phyloP scores from a whole-genome alignment of 176 grass and related monocot species.

The Oropetium thomaeum region DNA sequence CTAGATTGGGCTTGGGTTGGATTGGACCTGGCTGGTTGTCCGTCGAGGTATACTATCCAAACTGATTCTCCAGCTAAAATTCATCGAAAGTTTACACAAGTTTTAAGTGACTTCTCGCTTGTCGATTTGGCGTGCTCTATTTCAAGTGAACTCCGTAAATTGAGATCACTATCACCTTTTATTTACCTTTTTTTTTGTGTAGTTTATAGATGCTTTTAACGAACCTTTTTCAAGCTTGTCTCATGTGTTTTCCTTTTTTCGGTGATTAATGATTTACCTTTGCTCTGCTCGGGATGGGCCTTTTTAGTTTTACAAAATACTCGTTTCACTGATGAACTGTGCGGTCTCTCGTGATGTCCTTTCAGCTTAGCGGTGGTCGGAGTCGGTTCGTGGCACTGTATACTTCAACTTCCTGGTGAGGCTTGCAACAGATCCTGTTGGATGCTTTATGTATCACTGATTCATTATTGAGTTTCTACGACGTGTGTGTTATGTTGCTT shows the following conservation, averaged over 20 bases:
- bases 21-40: background rate
- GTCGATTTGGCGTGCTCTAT: background rate
- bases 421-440: background rate
- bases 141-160: background rate
- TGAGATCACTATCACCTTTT: background rate
- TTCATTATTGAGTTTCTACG: background rate
- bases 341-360: background rate
- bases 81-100: background rate
- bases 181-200: background rate
- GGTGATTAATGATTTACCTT: slow-evolving; percentile 13
- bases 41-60: background rate
- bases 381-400: background rate
- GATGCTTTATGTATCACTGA: background rate
- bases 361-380: background rate
- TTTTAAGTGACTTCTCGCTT: background rate
- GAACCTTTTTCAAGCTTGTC: background rate
- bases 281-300: background rate
- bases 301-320: background rate
- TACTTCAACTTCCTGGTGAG: background rate
- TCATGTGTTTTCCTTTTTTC: background rate
- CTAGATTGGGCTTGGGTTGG: background rate
- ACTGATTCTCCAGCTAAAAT: background rate
- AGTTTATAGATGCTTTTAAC: background rate
- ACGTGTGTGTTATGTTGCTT: background rate
- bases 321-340: background rate